Conservation (phyloP, 352 stramenopile species). For the Albugo candida region DNA sequence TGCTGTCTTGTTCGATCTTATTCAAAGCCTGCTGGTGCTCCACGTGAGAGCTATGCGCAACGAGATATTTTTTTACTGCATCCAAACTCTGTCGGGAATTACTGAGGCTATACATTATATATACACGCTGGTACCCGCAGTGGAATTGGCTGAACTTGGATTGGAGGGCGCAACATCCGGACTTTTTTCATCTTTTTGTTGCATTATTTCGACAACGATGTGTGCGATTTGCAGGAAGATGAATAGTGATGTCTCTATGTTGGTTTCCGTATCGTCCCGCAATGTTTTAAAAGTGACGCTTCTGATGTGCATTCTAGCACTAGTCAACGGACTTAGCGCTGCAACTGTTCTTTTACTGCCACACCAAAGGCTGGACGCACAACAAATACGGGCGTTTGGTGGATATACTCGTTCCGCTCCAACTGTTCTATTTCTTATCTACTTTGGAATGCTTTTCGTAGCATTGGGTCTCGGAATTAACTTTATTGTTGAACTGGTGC, state of each 20-base stretch:
- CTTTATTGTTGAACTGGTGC: too few species aligned
- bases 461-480: conserved; percentile 24
- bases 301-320: conserved; percentile 31
- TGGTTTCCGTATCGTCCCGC: too few species aligned
- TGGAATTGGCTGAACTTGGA: conserved; percentile 44
- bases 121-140: conserved; percentile 16
- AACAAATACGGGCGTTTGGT: conserved; percentile 26
- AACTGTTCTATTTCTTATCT: conserved; percentile 8
- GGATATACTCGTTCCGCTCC: conserved; percentile 16
- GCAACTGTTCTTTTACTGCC: conserved; percentile 24
- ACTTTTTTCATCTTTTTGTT: conserved; percentile 26
- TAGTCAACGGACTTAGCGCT: conserved; percentile 28
- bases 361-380: conserved; percentile 21
- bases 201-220: conserved; percentile 27
- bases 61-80: conserved; percentile 16
- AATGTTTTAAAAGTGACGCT: conserved; percentile 23
- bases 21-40: conserved; percentile 21
- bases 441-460: conserved; percentile 15
- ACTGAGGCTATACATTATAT: conserved; percentile 18
- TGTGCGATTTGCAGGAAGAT: conserved; percentile 28
- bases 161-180: conserved; percentile 37
- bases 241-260: conserved; percentile 11
- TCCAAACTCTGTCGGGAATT: conserved; percentile 19
- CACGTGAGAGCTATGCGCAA: conserved; percentile 16
- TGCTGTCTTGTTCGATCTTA: conserved; percentile 14